Percentiles rank a stretch among this genome's conserved stretches.
These are phyloP conservation scores for Debaryomyces prosopidis DNA, from an alignment of 805 yeast genomes.

Conservation along the genomic window DNA sequence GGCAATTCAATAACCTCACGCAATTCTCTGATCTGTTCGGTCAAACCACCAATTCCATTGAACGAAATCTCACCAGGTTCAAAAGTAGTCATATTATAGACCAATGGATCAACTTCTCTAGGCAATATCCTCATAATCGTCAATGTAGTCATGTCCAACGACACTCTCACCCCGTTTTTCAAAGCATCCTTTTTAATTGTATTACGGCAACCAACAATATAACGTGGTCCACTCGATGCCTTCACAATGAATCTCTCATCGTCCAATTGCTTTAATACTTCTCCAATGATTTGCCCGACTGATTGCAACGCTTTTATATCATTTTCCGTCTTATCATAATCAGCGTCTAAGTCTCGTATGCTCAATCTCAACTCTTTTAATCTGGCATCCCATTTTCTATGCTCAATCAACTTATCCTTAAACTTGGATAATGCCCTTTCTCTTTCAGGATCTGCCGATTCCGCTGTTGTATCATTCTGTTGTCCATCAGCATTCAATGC, in stretches of 20 bases:
- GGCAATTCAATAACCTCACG: conserved; percentile 98
- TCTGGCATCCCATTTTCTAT: conserved; percentile 91
- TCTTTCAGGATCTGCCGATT: conserved; percentile 65
- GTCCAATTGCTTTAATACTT: conserved; percentile 90
- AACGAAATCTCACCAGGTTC: conserved; percentile 98
- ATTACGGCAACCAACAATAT: conserved; percentile 95
- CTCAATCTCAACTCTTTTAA: conserved; percentile 79
- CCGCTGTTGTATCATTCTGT: conserved; percentile 20
- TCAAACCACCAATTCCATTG: conserved; percentile 93
- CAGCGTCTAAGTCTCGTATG: conserved; percentile 79
- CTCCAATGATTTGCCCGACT: conserved; percentile 97
- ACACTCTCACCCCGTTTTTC: conserved; percentile 93
- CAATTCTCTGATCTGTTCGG: conserved; percentile 92
- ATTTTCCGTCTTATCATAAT: conserved; percentile 90
- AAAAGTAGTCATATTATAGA: conserved; percentile 96
- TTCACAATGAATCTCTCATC: conserved; percentile 94
- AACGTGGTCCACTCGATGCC: conserved; percentile 96
- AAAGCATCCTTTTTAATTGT: conserved; percentile 81
- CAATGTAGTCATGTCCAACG: conserved; percentile 94
- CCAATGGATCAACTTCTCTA: conserved; percentile 96
- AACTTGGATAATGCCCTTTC: conserved; percentile 75
- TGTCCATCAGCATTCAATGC: conserved; percentile 52
- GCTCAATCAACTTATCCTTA: conserved; percentile 86
- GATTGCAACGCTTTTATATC: conserved; percentile 96
- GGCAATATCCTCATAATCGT: conserved; percentile 97